Percentiles rank a stretch among this genome's conserved stretches.
Evolutionary conservation across 495 filamentous ascomycete genomes (phyloP).

Genomic region (Daldinia childiae): DNA sequence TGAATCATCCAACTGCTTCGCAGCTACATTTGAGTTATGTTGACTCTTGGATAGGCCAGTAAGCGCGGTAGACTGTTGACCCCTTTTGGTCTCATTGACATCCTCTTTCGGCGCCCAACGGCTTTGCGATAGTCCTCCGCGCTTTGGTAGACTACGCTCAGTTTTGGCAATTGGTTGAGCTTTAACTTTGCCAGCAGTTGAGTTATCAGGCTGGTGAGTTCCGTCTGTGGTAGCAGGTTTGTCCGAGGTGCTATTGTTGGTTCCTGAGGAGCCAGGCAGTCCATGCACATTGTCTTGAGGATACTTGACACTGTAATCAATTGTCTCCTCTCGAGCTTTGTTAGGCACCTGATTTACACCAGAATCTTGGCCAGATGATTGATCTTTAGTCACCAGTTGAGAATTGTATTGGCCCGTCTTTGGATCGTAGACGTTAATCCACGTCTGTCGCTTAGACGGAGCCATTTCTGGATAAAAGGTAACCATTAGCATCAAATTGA

Average conservation of each 20-base stretch:
- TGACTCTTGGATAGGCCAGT: neutral
- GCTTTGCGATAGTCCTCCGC: neutral
- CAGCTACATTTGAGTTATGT: neutral
- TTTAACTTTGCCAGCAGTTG: neutral
- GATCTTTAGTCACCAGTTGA: neutral
- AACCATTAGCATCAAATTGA: neutral
- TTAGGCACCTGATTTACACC: neutral
- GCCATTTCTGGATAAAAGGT: neutral
- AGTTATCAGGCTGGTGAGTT: too few relatives aligned
- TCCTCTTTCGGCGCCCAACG: neutral
- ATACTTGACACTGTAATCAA: neutral
- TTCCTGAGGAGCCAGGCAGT: neutral
- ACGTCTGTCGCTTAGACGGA: slow-evolving; percentile 3
- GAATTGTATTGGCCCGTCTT: slow-evolving; percentile 3
- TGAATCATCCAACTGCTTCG: neutral
- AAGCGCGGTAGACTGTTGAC: neutral
- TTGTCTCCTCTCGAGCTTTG: neutral
- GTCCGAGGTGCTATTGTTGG: neutral
- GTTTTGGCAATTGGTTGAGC: neutral
- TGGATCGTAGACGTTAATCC: slow-evolving; percentile 9
- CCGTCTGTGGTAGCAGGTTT: neutral
- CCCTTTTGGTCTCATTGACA: neutral
- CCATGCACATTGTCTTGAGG: neutral
- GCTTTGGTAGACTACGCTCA: neutral
- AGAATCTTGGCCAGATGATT: neutral